phyloP scores from a whole-genome alignment of 805 yeast genomes.

The Myxozyma monticola region DNA sequence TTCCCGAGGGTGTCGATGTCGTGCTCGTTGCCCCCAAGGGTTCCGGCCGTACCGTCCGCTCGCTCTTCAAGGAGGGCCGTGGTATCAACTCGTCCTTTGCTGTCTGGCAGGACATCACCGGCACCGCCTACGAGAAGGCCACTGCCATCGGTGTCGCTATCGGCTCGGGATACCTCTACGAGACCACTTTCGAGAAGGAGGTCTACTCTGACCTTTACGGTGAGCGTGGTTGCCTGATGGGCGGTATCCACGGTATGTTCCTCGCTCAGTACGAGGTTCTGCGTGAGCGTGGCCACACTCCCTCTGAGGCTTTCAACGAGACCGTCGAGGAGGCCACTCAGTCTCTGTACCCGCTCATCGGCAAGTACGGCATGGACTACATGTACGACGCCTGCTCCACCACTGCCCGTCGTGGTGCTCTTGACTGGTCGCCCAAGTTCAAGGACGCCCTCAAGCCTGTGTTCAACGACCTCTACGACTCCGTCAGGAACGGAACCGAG shows the following conservation, averaged over 20 bases:
- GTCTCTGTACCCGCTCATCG: slow-evolving; percentile 97
- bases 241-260: slow-evolving; percentile 97
- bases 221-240: slow-evolving; percentile 93
- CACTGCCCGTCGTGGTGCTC: slow-evolving; percentile 99
- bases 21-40: slow-evolving; percentile 99
- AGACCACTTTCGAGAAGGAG: slow-evolving; percentile 98
- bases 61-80: slow-evolving; percentile 99
- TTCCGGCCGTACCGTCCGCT: slow-evolving; percentile 99
- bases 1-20: slow-evolving; percentile 93
- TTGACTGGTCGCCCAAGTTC: slow-evolving; percentile 99
- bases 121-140: slow-evolving; percentile 99
- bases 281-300: slow-evolving; percentile 99
- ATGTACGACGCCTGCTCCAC: slow-evolving; percentile 99
- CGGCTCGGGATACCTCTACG: slow-evolving; percentile 99
- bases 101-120: slow-evolving; percentile 98
- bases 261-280: slow-evolving; percentile 99
- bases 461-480: slow-evolving; percentile 91
- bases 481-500: slow-evolving; percentile 94
- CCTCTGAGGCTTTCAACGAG: slow-evolving; percentile 99
- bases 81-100: slow-evolving; percentile 99
- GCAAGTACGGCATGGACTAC: slow-evolving; percentile 99
- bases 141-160: slow-evolving; percentile 98
- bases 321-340: slow-evolving; percentile 99
- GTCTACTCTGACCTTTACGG: slow-evolving; percentile 99
- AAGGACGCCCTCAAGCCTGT: slow-evolving; percentile 99